Evolutionary conservation across 108 stramenopile species (phyloP).

Genomic region (Cyclotella sp.): DNA sequence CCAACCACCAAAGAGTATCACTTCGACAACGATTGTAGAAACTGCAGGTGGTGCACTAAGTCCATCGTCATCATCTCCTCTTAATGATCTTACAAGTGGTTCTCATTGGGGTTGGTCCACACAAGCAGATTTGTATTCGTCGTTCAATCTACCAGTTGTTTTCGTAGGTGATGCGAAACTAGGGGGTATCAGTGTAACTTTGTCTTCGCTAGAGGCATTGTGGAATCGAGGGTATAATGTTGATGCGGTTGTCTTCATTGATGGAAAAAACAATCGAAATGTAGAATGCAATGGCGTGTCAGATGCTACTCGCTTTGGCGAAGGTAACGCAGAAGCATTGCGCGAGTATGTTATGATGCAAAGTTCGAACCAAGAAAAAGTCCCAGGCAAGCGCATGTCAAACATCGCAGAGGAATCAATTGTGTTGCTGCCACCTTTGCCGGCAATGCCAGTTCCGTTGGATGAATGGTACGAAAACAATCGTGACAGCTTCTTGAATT

Average conservation of each 20-base stretch:
- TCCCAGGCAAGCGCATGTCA: slow-evolving; percentile 12
- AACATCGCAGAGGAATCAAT: slow-evolving; percentile 57
- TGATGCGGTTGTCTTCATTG: slow-evolving; percentile 76
- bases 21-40: slow-evolving; percentile 63
- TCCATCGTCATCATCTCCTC: slow-evolving; percentile 84
- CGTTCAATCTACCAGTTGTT: slow-evolving; percentile 76
- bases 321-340: slow-evolving; percentile 56
- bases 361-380: slow-evolving; percentile 27
- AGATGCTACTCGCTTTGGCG: slow-evolving; percentile 50
- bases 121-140: slow-evolving; percentile 91
- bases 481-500: slow-evolving; percentile 21
- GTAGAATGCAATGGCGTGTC: slow-evolving; percentile 18
- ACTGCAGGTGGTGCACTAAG: slow-evolving; percentile 90
- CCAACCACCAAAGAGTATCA: slow-evolving; percentile 11
- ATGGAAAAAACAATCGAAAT: slow-evolving; percentile 22
- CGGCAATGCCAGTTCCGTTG: slow-evolving; percentile 72
- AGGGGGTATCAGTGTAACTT: slow-evolving; percentile 94
- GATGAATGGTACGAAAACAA: slow-evolving; percentile 71
- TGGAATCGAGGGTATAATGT: slow-evolving; percentile 86
- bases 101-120: slow-evolving; percentile 87
- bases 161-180: slow-evolving; percentile 93
- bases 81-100: slow-evolving; percentile 54
- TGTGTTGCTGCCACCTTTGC: slow-evolving; percentile 72
- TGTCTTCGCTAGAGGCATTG: slow-evolving; percentile 88
- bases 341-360: slow-evolving; percentile 59